Percentiles rank a stretch among this genome's conserved stretches.
Evolutionary conservation across 2,329 filamentous ascomycete species (phyloP).

Genomic region (Botrytis galanthina): DNA sequence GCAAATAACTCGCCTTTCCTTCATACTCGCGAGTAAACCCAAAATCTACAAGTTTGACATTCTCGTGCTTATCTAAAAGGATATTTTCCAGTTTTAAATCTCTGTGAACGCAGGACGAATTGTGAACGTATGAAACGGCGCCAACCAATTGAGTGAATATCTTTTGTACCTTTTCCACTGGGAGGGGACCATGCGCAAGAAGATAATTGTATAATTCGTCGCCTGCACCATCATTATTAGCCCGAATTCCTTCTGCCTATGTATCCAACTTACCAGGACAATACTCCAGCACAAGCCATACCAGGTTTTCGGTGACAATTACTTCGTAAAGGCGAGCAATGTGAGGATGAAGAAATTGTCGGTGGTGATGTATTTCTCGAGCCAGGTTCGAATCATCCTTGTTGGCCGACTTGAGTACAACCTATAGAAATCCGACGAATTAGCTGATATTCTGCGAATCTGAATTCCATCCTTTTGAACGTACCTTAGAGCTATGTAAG

Average conservation of each 20-base stretch:
- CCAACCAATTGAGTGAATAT: slow-evolving; percentile 96
- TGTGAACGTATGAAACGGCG: slow-evolving; percentile 92
- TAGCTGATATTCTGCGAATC: slow-evolving; percentile 23
- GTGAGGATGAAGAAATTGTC: slow-evolving; percentile 95
- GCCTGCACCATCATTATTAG: slow-evolving; percentile 52
- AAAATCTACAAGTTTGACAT: slow-evolving; percentile 97
- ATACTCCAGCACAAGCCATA: slow-evolving; percentile 97
- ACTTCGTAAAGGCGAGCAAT: slow-evolving; percentile 97
- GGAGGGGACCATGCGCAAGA: slow-evolving; percentile 78
- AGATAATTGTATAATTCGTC: slow-evolving; percentile 98
- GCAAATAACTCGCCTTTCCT: slow-evolving; percentile 87
- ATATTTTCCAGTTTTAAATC: slow-evolving; percentile 98
- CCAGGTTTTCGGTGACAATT: slow-evolving; percentile 89
- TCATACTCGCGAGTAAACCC: slow-evolving; percentile 98
- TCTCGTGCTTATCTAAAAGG: slow-evolving; percentile 90
- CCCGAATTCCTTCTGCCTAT: slow-evolving; percentile 9
- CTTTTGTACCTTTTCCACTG: slow-evolving; percentile 84
- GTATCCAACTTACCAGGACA: slow-evolving; percentile 67
- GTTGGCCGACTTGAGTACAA: slow-evolving; percentile 96
- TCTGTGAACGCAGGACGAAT: slow-evolving; percentile 91
- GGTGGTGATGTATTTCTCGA: slow-evolving; percentile 96
- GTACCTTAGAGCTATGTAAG: slow-evolving; percentile 94
- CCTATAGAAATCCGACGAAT: slow-evolving; percentile 49
- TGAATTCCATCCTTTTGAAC: slow-evolving; percentile 28
- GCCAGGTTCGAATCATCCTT: slow-evolving; percentile 95